Conservation (phyloP, 2,329 filamentous ascomycete genomes). For the Aureobasidium pullulans region DNA sequence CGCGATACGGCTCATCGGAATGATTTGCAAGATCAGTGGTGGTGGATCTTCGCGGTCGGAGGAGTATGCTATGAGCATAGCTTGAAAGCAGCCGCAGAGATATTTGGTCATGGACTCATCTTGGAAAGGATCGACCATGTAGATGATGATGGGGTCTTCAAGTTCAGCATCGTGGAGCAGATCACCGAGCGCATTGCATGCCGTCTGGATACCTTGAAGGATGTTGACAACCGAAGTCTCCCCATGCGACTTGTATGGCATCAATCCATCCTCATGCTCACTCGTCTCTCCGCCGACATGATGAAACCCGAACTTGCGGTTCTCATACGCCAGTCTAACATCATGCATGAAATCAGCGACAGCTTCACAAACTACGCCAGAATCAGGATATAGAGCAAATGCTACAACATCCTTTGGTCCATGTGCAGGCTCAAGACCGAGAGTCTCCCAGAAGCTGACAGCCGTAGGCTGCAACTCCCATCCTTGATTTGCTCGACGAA, state of each 20-base stretch:
- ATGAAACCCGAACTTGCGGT: conserved; percentile 63
- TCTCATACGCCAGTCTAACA: conserved; percentile 65
- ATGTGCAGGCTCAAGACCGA: conserved; percentile 65
- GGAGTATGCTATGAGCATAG: conserved; percentile 60
- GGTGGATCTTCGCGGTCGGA: conserved; percentile 17
- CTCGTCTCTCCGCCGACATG: conserved; percentile 32
- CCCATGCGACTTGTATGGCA: conserved; percentile 5
- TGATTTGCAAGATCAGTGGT: conserved; percentile 69
- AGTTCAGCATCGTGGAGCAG: not conserved
- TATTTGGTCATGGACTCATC: conserved; percentile 55
- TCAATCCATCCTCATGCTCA: conserved; percentile 1
- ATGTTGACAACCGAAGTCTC: not conserved
- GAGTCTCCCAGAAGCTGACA: conserved; percentile 71
- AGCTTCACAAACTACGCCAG: conserved; percentile 54
- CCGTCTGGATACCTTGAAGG: conserved; percentile 1
- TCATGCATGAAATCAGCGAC: conserved; percentile 59
- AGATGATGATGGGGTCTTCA: conserved; percentile 60
- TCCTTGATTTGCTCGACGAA: conserved; percentile 61
- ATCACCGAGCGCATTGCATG: conserved; percentile 8
- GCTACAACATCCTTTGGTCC: conserved; percentile 64
- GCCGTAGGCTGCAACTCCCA: conserved; percentile 70
- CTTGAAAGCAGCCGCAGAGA: conserved; percentile 66
- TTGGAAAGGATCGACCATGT: conserved; percentile 64
- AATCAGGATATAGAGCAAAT: conserved; percentile 63
- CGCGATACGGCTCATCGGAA: conserved; percentile 62